These are phyloP conservation scores for Actinomortierella ambigua DNA, from an alignment of 371 early-diverging fungal genomes.

Conservation along the genomic window DNA sequence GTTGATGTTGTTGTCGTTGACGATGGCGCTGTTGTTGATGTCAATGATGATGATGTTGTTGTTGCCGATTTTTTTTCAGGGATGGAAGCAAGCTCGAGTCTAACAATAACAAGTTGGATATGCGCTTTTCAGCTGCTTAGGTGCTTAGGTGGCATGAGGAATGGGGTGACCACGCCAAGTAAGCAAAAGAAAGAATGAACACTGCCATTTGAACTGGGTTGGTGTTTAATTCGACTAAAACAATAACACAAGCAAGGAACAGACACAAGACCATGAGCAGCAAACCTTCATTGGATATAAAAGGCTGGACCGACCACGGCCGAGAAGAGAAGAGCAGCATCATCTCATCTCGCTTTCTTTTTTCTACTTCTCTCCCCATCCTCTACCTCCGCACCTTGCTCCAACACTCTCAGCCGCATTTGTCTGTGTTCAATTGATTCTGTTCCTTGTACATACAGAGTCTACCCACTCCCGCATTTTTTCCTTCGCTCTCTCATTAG, in stretches of 20 bases:
- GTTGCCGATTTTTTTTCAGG: neutral
- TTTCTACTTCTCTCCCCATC: slow-evolving; percentile 1
- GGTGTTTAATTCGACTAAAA: neutral
- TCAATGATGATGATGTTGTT: too few species aligned
- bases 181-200: neutral
- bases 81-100: neutral
- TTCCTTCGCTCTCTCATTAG: neutral
- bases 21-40: too few species aligned
- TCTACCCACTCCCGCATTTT: neutral
- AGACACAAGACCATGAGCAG: neutral
- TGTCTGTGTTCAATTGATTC: neutral
- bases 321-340: neutral
- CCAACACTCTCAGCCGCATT: too few species aligned
- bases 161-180: slow-evolving; percentile 1
- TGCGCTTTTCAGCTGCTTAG: neutral
- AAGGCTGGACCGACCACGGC: neutral
- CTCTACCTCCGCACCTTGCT: too few species aligned
- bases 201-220: neutral
- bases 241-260: neutral
- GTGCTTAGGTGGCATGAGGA: neutral
- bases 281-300: too few species aligned
- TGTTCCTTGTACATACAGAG: neutral
- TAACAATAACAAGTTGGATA: too few species aligned
- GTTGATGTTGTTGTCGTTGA: too few species aligned
- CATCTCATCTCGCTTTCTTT: slow-evolving; percentile 1